Base-by-base conservation (phyloP, 768 basidiomycete species). In the Kwoniella dejecticola region DNA sequence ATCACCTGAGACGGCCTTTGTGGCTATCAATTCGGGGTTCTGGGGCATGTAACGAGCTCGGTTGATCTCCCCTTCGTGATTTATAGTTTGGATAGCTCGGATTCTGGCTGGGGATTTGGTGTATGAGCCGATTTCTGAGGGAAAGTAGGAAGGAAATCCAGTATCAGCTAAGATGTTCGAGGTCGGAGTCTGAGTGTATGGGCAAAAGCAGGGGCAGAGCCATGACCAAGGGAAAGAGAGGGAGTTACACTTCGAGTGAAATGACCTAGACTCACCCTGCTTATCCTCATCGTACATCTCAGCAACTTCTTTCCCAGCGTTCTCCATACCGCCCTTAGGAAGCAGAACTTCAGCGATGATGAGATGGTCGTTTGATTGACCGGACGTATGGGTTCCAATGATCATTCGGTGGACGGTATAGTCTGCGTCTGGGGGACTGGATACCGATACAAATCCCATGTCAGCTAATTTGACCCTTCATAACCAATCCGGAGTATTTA, bases 1-100 rank as follows among this genome's bases (percentile, higher is more conserved):
- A 65, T 96, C 91, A 13, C 95, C 96, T 5, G 85, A 86, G 7
- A 92, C 85, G 21, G 93, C 81, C 79, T 98, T 98, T 11, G 95
- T 98, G 13, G 96, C 96, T 67, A 99, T 89, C 68, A 99, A 80
- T 80, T 98, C 91, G 1, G 93, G 90, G 74, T 98, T 99, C 80
- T 98, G 95, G 5, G 96, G 96, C 94, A 98, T 98, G 79, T 98
- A 99, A 53, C 96, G 87, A 62, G 96, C 96, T 44, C 93, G 83
- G 80, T 99, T 99, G 74, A 98, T 91, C 77, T 99, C 96, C 41
- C 92, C 91, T 3, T 84, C 84, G 79, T 99, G 96, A 78, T 93
- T 94, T 81, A 99, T 98, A 68, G 85, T 87, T 77, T 99, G 96
- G 30, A 87, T 89, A 79, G 95, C 86, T 71, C 89, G 88, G 64